phyloP scores from a whole-genome alignment of 23 red algal genomes.

The Gracilaria caudata region DNA sequence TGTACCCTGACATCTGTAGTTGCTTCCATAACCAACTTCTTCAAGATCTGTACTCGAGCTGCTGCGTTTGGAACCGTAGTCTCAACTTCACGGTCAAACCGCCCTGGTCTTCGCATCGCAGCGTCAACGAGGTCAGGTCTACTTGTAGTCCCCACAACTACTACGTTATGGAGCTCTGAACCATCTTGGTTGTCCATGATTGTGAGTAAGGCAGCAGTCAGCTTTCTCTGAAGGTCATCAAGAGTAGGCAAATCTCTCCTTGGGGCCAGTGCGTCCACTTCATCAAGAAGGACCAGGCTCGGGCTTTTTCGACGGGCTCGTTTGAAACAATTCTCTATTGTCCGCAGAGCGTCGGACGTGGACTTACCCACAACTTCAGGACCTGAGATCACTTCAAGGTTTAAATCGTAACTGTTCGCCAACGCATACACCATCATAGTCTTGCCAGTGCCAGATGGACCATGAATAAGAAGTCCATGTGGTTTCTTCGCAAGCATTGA shows the following conservation, averaged over 20 bases:
- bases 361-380: constrained; percentile 45
- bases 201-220: constrained; percentile 62
- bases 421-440: constrained; percentile 85
- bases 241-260: constrained; percentile 42
- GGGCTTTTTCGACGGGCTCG: constrained; percentile 56
- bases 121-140: constrained; percentile 58
- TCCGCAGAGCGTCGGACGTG: constrained; percentile 37
- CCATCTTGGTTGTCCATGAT: constrained; percentile 49
- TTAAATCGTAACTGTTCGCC: constrained; percentile 25
- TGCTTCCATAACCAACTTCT: constrained; percentile 36
- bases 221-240: constrained; percentile 52
- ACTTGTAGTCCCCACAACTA: constrained; percentile 83
- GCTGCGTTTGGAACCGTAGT: constrained; percentile 50
- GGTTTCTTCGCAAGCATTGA: constrained; percentile 9
- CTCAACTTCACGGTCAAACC: constrained; percentile 86
- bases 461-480: constrained; percentile 58
- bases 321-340: constrained; percentile 42
- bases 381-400: constrained; percentile 51
- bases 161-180: constrained; percentile 15
- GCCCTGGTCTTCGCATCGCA: constrained; percentile 79
- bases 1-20: background rate
- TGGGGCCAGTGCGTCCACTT: constrained; percentile 78
- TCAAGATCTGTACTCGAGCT: constrained; percentile 65
- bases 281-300: constrained; percentile 77
- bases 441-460: constrained; percentile 85